Base-by-base conservation (phyloP, 345 rosid species). In the Noccaea caerulescens region DNA sequence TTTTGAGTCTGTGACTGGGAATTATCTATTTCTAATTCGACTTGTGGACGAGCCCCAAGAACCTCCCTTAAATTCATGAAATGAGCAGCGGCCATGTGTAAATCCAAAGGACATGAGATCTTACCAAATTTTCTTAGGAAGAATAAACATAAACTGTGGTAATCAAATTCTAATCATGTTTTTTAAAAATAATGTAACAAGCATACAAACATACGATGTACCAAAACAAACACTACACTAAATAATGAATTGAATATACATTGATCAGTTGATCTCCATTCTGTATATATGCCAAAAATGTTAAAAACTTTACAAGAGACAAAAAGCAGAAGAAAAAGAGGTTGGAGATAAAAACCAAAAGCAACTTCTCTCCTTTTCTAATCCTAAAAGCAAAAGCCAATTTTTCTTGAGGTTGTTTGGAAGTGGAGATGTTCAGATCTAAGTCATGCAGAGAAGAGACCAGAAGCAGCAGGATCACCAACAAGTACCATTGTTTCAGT, bases 311-410 rank as follows among this genome's bases (percentile, higher is more conserved):
- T 56, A 80, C 72, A 63, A 59, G 66, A 76, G 81, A 67, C 70
- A 50, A 67, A 80, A 66, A 82, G 23, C 39, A 72, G 69, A 75
- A 78, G 5, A 84, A 80, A 59, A 81, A 86, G 66, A 54, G 73
- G 68, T 84, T 84, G 88, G 64, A 71, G 52, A 83, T 73, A 84
- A 85, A 82, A 80, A 74, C 80, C 75, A 87, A 85, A 59, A 74
- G 68, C 47, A 68, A 57, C 56, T 27, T 27, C 30, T 49, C 76
- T 39, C 84, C 80, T 54, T 42, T 83, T 79, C 82, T 39, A 74
- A 77, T 65, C 71, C 87, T 43, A 87, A 73, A 65, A 76, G 73
- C 43, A 49, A 50, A 3, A 50, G 30, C 27, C 12, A 58, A 8
- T 3, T 51, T 3, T 51, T 50, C 61, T 66, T 58, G 77, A 67